Base-by-base conservation (phyloP, 2,329 filamentous ascomycete species). In the Didymella exigua region DNA sequence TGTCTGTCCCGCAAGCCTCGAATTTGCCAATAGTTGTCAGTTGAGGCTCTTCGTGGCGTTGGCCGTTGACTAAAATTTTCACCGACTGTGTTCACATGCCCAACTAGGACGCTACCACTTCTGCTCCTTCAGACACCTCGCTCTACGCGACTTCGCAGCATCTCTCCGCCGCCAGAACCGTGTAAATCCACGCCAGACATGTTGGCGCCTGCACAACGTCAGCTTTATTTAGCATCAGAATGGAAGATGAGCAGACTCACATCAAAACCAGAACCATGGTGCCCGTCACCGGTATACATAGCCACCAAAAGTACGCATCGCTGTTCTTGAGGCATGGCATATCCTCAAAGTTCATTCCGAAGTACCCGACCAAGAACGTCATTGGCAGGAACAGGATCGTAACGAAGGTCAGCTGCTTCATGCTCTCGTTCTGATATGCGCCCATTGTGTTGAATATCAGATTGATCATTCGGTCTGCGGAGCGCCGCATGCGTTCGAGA, bases 381-480 rank as follows among this genome's bases (percentile, higher is more conserved):
- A 96, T 76, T 0, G 93, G 93, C 14, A 96, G 78, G 74, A 96
- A 96, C 69, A 96, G 87, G 57, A 96, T 93, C 6, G 92, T 96
- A 19, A 93, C 90, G 19, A 90, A 81, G 0, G 91, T 95, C 37
- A 97, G 81, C 70, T 93, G 89, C 76, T 90, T 93, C 89, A 96
- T 96, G 59, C 86, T 90, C 75, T 96, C 90, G 73, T 96, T 96
- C 70, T 96, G 93, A 54, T 87, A 87, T 2, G 91, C 89, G 43
- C 89, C 87, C 55, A 96, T 92, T 11, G 89, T 95, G 76, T 96
- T 96, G 81, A 96, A 96, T 55, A 96, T 96, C 31, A 96, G 81
- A 61, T 90, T 89, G 63, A 95, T 95, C 78, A 96, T 87, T 69
- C 92, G 91, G 68, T 82, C 79, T 3, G 83, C 80, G 14, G 88